phyloP scores from a whole-genome alignment of 768 basidiomycete genomes.

The Suillus lakei region DNA sequence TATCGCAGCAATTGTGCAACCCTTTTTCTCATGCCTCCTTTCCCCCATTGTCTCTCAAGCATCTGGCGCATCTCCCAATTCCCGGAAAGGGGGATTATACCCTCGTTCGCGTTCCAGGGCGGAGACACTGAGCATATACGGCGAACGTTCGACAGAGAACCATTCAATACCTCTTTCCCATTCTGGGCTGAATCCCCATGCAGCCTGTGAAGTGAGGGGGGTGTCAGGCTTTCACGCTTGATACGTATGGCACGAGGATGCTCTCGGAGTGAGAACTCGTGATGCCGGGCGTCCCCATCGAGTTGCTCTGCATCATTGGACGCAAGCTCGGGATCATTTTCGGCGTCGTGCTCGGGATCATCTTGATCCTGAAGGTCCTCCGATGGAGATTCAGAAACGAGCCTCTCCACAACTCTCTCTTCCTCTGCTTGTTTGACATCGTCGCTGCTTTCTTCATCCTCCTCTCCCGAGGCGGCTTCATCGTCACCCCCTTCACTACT shows the following conservation, averaged over 20 bases:
- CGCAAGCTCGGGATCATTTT: slow-evolving; percentile 8
- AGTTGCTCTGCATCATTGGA: neutral
- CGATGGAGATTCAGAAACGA: neutral
- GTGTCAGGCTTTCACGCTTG: neutral
- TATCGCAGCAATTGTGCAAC: slow-evolving; percentile 20
- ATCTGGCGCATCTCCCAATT: slow-evolving; percentile 10
- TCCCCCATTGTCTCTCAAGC: slow-evolving; percentile 25
- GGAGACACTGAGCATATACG: neutral
- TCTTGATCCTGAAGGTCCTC: slow-evolving; percentile 14
- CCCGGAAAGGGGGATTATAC: neutral
- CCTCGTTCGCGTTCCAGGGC: slow-evolving; percentile 2
- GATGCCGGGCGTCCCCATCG: neutral
- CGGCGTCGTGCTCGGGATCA: slow-evolving; percentile 12
- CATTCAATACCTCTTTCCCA: neutral
- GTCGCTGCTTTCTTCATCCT: slow-evolving; percentile 1
- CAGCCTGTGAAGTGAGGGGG: neutral
- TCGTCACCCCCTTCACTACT: neutral
- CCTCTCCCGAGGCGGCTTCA: neutral
- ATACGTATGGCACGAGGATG: neutral
- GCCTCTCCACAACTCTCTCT: neutral
- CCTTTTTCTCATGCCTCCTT: slow-evolving; percentile 11
- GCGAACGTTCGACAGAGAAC: too few relatives aligned
- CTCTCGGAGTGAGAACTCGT: slow-evolving; percentile 18
- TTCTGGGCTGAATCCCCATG: neutral
- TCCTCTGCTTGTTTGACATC: slow-evolving; percentile 5